phyloP scores from a whole-genome alignment of 164 flowering plant genomes.

The Magnolia officinalis region DNA sequence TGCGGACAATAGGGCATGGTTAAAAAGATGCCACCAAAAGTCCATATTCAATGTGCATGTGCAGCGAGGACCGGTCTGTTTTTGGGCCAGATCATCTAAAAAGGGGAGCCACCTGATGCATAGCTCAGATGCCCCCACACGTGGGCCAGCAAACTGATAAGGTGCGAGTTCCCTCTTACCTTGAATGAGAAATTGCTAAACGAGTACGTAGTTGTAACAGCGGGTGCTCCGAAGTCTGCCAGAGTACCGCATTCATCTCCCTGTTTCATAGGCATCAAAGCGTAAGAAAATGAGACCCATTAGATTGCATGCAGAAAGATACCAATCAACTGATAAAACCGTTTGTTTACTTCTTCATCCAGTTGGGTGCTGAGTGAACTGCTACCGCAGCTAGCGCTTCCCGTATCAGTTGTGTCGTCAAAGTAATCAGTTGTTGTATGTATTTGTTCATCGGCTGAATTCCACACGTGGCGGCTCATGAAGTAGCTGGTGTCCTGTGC shows the following conservation, averaged over 20 bases:
- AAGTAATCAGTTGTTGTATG: slow-evolving; percentile 55
- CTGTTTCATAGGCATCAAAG: slow-evolving; percentile 35
- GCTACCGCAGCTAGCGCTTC: slow-evolving; percentile 56
- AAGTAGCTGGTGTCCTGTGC: slow-evolving; percentile 93
- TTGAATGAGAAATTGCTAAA: slow-evolving; percentile 98
- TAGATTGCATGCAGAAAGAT: background rate
- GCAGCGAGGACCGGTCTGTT: background rate
- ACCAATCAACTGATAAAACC: background rate
- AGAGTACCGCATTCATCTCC: slow-evolving; percentile 83
- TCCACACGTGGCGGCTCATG: slow-evolving; percentile 92
- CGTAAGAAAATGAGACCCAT: background rate
- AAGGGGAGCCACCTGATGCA: no score
- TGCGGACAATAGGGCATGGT: background rate
- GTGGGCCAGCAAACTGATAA: background rate
- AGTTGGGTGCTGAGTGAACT: slow-evolving; percentile 59
- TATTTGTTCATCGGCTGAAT: slow-evolving; percentile 58
- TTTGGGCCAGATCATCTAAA: background rate
- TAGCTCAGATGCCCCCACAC: no score
- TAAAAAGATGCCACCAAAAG: no score
- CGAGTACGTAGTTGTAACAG: slow-evolving; percentile 65
- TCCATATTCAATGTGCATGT: background rate
- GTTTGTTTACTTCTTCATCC: slow-evolving; percentile 68
- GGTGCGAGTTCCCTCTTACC: slow-evolving; percentile 38
- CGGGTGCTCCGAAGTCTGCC: slow-evolving; percentile 61
- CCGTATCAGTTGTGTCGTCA: slow-evolving; percentile 67